Conservation (phyloP, 1,139 yeast genomes). For the Keqinozyma sinolaborantium region DNA sequence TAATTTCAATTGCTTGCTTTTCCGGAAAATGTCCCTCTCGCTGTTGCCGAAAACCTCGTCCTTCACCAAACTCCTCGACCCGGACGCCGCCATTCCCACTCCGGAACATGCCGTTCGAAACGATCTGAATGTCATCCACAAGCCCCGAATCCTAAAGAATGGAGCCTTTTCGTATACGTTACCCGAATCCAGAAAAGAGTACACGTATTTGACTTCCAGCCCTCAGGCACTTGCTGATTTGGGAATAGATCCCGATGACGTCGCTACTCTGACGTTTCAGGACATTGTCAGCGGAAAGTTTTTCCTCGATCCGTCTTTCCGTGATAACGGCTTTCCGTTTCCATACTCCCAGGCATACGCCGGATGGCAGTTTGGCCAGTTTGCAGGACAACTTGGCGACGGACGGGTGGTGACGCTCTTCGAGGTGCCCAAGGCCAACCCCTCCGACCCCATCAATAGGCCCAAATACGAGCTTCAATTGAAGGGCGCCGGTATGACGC, state of each 20-base stretch:
- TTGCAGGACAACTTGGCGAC: conserved; percentile 97
- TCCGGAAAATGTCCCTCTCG: conserved; percentile 10
- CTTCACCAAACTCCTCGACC: conserved; percentile 48
- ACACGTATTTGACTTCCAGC: conserved; percentile 57
- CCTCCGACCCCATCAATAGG: conserved; percentile 18
- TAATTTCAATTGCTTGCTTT: no score
- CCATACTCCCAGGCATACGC: conserved; percentile 94
- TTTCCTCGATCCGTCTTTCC: conserved; percentile 24
- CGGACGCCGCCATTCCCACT: conserved; percentile 60
- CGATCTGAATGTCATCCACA: conserved; percentile 29
- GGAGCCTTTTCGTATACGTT: conserved; percentile 72
- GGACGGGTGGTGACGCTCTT: conserved; percentile 86
- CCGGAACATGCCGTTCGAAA: conserved; percentile 45
- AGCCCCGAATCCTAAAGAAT: conserved; percentile 56
- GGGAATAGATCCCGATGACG: conserved; percentile 44
- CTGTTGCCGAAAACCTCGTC: conserved; percentile 40
- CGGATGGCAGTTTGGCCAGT: conserved; percentile 93
- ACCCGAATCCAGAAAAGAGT: conserved; percentile 59
- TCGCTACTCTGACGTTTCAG: conserved; percentile 42
- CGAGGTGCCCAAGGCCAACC: conserved; percentile 45
- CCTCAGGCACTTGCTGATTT: conserved; percentile 59
- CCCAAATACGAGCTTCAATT: conserved; percentile 64
- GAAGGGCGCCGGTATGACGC: conserved; percentile 91
- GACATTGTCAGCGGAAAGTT: conserved; percentile 63
- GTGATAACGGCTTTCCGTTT: conserved; percentile 43